Evolutionary conservation across 1,284 basidiomycete species (phyloP).

Genomic region (Ganoderma resinaceum): DNA sequence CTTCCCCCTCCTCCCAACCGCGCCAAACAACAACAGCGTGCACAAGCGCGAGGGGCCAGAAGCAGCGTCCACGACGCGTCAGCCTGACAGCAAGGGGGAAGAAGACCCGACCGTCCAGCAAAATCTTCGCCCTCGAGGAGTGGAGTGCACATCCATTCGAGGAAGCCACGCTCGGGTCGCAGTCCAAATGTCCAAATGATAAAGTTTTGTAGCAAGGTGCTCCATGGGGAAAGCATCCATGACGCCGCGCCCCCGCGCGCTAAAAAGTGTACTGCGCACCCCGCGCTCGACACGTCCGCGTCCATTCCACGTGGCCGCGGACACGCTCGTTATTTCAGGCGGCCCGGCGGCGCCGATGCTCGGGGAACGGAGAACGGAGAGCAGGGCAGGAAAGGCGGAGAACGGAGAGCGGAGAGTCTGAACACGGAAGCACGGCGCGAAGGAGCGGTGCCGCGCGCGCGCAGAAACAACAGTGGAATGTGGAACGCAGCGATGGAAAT

Average conservation of each 20-base stretch:
- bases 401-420: neutral
- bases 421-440: slow-evolving; percentile 2
- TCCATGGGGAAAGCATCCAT: neutral
- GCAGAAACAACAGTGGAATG: neutral
- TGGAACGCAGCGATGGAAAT: neutral
- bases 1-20: neutral
- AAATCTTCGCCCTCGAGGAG: neutral
- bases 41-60: neutral
- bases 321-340: no score
- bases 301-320: slow-evolving; percentile 1
- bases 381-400: neutral
- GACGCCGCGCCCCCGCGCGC: neutral
- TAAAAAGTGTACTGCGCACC: neutral
- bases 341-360: neutral
- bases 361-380: neutral
- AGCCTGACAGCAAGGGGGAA: neutral
- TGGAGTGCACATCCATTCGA: neutral
- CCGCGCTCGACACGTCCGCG: neutral
- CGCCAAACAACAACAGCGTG: neutral
- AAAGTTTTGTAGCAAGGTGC: neutral
- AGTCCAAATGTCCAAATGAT: neutral
- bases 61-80: neutral
- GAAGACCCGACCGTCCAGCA: neutral
- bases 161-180: neutral
- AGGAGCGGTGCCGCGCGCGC: slow-evolving; percentile 3